Conservation (phyloP, 352 stramenopile species). For the Peronospora farinosa region DNA sequence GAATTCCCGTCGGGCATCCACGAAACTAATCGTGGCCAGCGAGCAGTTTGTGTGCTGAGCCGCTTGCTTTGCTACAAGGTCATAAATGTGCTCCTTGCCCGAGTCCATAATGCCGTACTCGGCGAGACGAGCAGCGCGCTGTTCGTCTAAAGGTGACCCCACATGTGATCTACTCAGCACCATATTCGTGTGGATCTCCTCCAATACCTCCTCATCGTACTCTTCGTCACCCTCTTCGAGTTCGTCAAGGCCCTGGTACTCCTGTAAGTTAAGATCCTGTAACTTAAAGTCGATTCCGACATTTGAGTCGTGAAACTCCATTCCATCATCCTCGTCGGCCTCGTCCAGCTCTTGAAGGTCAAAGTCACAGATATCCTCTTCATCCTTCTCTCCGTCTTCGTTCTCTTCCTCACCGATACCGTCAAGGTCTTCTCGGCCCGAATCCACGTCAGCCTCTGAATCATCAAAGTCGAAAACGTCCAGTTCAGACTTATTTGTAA, state of each 20-base stretch:
- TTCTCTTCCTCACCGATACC: conserved; percentile 32
- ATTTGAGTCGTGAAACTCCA: conserved; percentile 43
- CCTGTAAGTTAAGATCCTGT: conserved; percentile 41
- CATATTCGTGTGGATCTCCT: conserved; percentile 36
- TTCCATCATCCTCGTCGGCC: conserved; percentile 28
- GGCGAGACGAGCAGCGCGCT: conserved; percentile 33
- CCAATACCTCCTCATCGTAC: conserved; percentile 41
- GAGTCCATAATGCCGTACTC: conserved; percentile 60
- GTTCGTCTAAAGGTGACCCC: conserved; percentile 25
- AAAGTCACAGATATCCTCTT: conserved; percentile 26
- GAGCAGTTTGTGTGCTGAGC: conserved; percentile 45
- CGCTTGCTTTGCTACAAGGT: conserved; percentile 51
- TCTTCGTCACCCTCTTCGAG: conserved; percentile 40
- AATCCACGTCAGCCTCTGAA: conserved; percentile 26
- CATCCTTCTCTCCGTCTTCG: conserved; percentile 19
- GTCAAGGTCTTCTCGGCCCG: conserved; percentile 23
- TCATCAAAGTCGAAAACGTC: conserved; percentile 28
- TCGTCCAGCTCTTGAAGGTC: conserved; percentile 32
- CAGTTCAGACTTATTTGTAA: conserved; percentile 22
- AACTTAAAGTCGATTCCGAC: conserved; percentile 33
- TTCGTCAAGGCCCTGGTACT: conserved; percentile 31
- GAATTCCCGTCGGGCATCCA: conserved; percentile 52
- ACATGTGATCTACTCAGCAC: conserved; percentile 18
- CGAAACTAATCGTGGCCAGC: conserved; percentile 57
- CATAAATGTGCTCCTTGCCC: conserved; percentile 41